Base-by-base conservation (phyloP, 805 yeast genomes). In the Candida argentea region DNA sequence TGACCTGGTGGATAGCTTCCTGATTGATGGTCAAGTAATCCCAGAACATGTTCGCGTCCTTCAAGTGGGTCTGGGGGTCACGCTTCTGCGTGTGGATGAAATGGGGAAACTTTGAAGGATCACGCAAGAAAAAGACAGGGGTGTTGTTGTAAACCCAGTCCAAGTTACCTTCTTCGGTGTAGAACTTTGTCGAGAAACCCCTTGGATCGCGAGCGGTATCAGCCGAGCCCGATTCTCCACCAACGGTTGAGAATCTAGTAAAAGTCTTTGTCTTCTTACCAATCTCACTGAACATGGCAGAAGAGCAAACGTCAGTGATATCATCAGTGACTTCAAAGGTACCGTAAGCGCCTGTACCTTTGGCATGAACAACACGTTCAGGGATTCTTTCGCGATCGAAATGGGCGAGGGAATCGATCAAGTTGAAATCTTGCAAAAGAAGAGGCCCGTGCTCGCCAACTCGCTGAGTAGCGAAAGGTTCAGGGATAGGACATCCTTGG, bases 1-100 rank as follows among this genome's bases (percentile, higher is more conserved):
- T 67, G 25, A 80, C 76, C 58, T 81, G 87, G 55, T 81, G 91
- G 36, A 70, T 55, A 15, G 85, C 64, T 57, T 81, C 93, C 46
- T 67, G 82, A 54, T 81, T 81, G 44, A 67, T 63, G 20, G 79
- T 70, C 49, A 79, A 66, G 52, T 77, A 82, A 56, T 82, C 89
- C 93, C 93, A 82, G 54, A 79, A 79, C 81, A 75, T 75, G 57
- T 77, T 69, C 12, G 89, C 67, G 53, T 81, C 91, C 55, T 78
- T 78, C 55, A 78, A 61, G 56, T 81, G 81, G 23, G 86, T 80
- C 51, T 76, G 33, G 22, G 84, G 83, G 53, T 73, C 65, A 43
- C 83, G 68, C 65, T 76, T 76, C 54, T 74, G 82, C 14, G 82
- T 70, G 57, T 75, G 82, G 41, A 75, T 74, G 47, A 74, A 73